These are phyloP conservation scores for Flaveria floridana DNA, from an alignment of 140 eudicot genomes.

Conservation along the genomic window DNA sequence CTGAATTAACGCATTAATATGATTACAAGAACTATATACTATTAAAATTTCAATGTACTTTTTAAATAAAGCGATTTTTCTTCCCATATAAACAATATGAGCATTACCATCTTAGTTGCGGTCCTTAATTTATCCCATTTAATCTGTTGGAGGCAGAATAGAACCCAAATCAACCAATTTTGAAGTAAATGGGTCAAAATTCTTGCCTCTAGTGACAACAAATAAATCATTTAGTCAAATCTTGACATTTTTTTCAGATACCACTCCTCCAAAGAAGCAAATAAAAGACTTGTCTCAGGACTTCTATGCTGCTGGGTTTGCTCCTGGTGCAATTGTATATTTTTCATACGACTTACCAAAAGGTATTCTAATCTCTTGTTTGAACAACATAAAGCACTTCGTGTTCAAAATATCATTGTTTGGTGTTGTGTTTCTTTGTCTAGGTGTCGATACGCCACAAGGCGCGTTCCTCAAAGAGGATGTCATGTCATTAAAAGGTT, in stretches of 20 bases:
- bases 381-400: neutral
- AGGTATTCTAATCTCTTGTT: slow-evolving; percentile 32
- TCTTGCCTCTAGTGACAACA: neutral
- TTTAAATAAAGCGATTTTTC: neutral
- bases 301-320: slow-evolving; percentile 83
- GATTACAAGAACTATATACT: neutral
- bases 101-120: neutral
- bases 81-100: neutral
- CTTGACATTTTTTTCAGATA: slow-evolving; percentile 44
- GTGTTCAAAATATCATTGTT: slow-evolving; percentile 6
- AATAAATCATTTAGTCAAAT: neutral
- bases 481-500: slow-evolving; percentile 63
- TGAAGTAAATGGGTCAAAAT: neutral
- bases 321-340: slow-evolving; percentile 85
- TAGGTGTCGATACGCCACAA: slow-evolving; percentile 44
- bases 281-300: slow-evolving; percentile 61
- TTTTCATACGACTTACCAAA: slow-evolving; percentile 65
- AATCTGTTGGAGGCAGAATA: neutral
- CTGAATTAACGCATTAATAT: neutral
- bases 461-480: slow-evolving; percentile 65
- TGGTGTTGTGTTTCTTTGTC: neutral
- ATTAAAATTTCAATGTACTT: neutral
- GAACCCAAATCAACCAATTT: neutral
- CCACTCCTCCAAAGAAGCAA: slow-evolving; percentile 84
- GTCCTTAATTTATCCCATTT: neutral